Conservation (phyloP, 306 rosid species). For the Cicer pinnatifidum region DNA sequence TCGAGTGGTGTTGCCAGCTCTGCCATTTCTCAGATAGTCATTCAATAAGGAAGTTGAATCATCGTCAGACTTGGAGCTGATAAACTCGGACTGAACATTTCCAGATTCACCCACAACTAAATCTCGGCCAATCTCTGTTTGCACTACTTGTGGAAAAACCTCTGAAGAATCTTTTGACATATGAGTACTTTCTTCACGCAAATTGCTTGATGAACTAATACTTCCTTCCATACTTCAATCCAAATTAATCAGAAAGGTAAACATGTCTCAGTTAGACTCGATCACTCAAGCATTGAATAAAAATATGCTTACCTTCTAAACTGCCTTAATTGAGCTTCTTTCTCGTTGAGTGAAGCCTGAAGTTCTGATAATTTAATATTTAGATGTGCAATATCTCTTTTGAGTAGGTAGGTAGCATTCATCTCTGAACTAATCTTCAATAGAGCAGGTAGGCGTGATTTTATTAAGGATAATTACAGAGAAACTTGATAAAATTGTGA, state of each 20-base stretch:
- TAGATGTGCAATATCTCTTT: conserved; percentile 72
- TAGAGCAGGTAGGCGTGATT: conserved; percentile 79
- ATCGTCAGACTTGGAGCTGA: conserved; percentile 47
- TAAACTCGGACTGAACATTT: conserved; percentile 49
- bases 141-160: conserved; percentile 48
- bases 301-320: conserved; percentile 63
- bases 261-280: background rate
- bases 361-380: conserved; percentile 79
- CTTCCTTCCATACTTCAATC: conserved; percentile 60
- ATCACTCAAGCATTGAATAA: conserved; percentile 19
- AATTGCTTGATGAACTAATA: conserved; percentile 53
- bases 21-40: conserved; percentile 46
- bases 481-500: conserved; percentile 2
- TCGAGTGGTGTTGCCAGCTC: conserved; percentile 52
- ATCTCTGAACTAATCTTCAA: conserved; percentile 84
- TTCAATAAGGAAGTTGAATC: conserved; percentile 48
- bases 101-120: conserved; percentile 50
- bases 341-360: conserved; percentile 82
- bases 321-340: conserved; percentile 68
- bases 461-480: conserved; percentile 62
- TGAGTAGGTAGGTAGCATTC: conserved; percentile 68
- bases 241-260: conserved; percentile 40
- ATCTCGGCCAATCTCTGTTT: conserved; percentile 52
- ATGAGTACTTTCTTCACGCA: conserved; percentile 60
- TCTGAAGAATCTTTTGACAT: conserved; percentile 53